These are phyloP conservation scores for Ceraceosorus guamensis DNA, from an alignment of 1,284 basidiomycete genomes.

Conservation along the genomic window DNA sequence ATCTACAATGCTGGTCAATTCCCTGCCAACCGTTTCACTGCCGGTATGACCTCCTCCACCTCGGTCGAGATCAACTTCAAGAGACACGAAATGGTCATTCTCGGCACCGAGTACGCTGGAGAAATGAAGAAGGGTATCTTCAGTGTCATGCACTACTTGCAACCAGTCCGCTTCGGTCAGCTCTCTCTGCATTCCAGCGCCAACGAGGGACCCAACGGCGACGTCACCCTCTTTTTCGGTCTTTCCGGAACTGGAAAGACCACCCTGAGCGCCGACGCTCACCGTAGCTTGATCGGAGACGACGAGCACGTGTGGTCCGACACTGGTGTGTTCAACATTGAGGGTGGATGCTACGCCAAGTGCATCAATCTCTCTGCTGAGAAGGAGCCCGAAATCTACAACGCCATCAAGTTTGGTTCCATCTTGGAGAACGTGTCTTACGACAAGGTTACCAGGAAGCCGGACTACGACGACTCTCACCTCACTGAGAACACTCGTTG, in stretches of 20 bases:
- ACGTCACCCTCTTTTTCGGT: conserved; percentile 98
- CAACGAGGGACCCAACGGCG: conserved; percentile 83
- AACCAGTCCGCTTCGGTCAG: conserved; percentile 97
- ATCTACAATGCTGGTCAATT: conserved; percentile 99
- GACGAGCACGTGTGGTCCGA: conserved; percentile 49
- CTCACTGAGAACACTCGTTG: conserved; percentile 99
- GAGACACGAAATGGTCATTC: conserved; percentile 99
- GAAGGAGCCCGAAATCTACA: conserved; percentile 95
- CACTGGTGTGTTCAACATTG: conserved; percentile 95
- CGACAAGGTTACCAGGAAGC: conserved; percentile 73
- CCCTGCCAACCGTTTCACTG: conserved; percentile 99
- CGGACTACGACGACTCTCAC: conserved; percentile 91
- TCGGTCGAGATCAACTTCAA: conserved; percentile 99
- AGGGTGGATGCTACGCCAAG: conserved; percentile 99
- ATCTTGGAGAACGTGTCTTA: conserved; percentile 99
- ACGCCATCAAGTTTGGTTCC: conserved; percentile 87
- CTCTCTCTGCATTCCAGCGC: conserved; percentile 98
- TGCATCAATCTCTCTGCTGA: conserved; percentile 90
- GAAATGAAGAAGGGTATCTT: conserved; percentile 99
- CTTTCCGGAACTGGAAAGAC: conserved; percentile 96
- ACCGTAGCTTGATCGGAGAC: conserved; percentile 44
- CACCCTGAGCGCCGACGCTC: conserved; percentile 45
- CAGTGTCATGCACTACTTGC: conserved; percentile 99
- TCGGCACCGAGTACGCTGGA: conserved; percentile 98
- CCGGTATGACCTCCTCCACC: conserved; percentile 98